Conservation (phyloP, 805 yeast species). For the Pichia heedii region DNA sequence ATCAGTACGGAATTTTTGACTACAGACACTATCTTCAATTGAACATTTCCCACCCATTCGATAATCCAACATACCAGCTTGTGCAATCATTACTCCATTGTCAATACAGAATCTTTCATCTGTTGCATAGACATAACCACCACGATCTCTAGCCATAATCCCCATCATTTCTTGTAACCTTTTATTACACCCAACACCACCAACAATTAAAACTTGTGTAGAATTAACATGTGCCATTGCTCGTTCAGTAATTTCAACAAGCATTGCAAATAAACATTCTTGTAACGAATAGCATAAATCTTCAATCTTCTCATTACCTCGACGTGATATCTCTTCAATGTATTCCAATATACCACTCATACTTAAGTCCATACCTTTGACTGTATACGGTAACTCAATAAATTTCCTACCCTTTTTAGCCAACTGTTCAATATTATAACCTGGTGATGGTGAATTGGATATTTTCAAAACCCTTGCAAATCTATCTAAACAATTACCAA, state of each 20-base stretch:
- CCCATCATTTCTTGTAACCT: slow-evolving; percentile 94
- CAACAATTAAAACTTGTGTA: slow-evolving; percentile 85
- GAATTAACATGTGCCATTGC: slow-evolving; percentile 97
- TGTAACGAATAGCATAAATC: slow-evolving; percentile 91
- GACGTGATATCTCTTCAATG: slow-evolving; percentile 46
- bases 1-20: slow-evolving; percentile 91
- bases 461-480: slow-evolving; percentile 88
- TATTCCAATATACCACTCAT: slow-evolving; percentile 92
- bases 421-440: slow-evolving; percentile 91
- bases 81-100: slow-evolving; percentile 98
- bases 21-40: slow-evolving; percentile 68
- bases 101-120: slow-evolving; percentile 97
- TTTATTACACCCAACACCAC: slow-evolving; percentile 96
- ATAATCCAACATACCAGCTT: slow-evolving; percentile 83
- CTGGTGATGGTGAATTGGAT: slow-evolving; percentile 93
- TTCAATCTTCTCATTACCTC: slow-evolving; percentile 28
- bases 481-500: slow-evolving; percentile 93
- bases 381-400: slow-evolving; percentile 87
- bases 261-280: slow-evolving; percentile 89
- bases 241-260: slow-evolving; percentile 94
- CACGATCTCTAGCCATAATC: slow-evolving; percentile 82
- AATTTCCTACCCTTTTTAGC: slow-evolving; percentile 62
- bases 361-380: slow-evolving; percentile 96
- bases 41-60: slow-evolving; percentile 66
- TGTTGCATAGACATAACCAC: slow-evolving; percentile 86